Conservation (phyloP, 441 rosid species). For the Mallotus japonicus region DNA sequence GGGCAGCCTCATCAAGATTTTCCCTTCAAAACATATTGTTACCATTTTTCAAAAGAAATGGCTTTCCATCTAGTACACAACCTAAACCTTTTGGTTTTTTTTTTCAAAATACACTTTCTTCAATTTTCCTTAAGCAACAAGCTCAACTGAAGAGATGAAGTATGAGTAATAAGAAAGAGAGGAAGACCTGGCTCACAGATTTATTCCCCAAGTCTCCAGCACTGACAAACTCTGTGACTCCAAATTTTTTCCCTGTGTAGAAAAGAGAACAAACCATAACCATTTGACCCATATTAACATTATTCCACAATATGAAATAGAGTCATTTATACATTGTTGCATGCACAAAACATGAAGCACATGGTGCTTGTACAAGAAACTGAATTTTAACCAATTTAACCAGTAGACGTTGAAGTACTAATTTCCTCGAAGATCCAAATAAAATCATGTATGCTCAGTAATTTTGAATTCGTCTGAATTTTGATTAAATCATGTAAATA, state of each 20-base stretch:
- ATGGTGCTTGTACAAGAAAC: background rate
- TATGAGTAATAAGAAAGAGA: background rate
- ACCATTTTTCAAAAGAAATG: background rate
- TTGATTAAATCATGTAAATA: conserved; percentile 1
- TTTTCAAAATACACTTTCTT: background rate
- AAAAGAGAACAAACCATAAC: background rate
- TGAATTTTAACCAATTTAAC: background rate
- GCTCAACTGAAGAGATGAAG: background rate
- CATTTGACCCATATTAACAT: background rate
- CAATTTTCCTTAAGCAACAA: background rate
- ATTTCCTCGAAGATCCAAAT: background rate
- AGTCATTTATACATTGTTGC: background rate
- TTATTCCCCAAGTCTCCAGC: conserved; percentile 42
- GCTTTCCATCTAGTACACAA: too few relatives aligned
- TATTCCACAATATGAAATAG: background rate
- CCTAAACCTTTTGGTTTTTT: too few relatives aligned
- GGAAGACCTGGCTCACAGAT: conserved; percentile 58
- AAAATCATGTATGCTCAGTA: too few relatives aligned
- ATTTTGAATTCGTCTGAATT: too few relatives aligned
- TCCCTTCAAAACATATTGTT: background rate
- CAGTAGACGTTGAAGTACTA: background rate
- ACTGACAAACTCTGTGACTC: conserved; percentile 66
- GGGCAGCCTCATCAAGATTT: background rate
- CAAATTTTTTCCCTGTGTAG: conserved; percentile 58
- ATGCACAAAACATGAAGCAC: background rate